A percentile compares a stretch with the other conserved stretches of the same genome.
These are phyloP conservation scores for Suillus subalutaceus DNA, from an alignment of 768 basidiomycete species.

Conservation along the genomic window DNA sequence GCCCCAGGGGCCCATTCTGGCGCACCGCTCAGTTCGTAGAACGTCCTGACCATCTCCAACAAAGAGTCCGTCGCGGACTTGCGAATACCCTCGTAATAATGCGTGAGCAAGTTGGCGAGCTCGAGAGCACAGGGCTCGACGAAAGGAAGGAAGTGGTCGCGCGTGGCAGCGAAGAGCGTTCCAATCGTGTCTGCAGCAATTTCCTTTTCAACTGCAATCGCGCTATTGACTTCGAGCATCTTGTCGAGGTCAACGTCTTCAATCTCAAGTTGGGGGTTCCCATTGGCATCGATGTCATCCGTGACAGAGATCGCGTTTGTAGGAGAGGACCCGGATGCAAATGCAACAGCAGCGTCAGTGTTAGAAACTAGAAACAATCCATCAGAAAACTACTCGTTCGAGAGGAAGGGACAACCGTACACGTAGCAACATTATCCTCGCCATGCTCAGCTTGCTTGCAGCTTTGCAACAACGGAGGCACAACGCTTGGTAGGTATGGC, in stretches of 20 bases:
- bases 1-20: constrained; percentile 83
- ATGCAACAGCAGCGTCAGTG: constrained; percentile 58
- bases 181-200: constrained; percentile 97
- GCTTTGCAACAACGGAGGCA: constrained; percentile 82
- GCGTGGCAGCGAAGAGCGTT: constrained; percentile 82
- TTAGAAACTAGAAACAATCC: constrained; percentile 42
- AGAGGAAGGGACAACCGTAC: constrained; percentile 38
- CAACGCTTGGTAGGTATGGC: constrained; percentile 79
- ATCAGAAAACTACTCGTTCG: constrained; percentile 6
- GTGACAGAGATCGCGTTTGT: constrained; percentile 67
- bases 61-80: constrained; percentile 90
- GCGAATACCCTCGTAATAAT: constrained; percentile 98
- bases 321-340: constrained; percentile 75
- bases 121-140: constrained; percentile 82
- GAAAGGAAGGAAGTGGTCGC: constrained; percentile 85
- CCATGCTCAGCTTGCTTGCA: constrained; percentile 84
- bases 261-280: constrained; percentile 61
- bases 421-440: constrained; percentile 48
- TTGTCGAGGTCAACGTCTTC: constrained; percentile 87
- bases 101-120: constrained; percentile 76
- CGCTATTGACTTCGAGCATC: constrained; percentile 90
- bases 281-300: constrained; percentile 56
- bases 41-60: constrained; percentile 85
- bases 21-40: constrained; percentile 86
- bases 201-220: constrained; percentile 98